Evolutionary conservation across 2,329 filamentous ascomycete species (phyloP).

Genomic region (Lomentospora prolificans): DNA sequence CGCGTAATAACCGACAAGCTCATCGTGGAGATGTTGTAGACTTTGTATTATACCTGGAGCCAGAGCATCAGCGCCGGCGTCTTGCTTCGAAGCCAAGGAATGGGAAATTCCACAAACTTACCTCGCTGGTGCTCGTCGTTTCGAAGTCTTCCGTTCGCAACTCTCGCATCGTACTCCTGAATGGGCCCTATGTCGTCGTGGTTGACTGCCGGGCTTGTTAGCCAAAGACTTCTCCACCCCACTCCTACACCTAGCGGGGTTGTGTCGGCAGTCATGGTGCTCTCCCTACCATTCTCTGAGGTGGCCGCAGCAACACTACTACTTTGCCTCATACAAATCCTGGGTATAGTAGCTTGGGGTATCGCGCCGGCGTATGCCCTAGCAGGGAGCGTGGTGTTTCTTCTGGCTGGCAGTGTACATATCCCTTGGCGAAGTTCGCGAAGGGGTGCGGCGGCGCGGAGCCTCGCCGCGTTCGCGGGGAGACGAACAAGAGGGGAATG

Average conservation of each 20-base stretch:
- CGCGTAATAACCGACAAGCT: conserved; percentile 63
- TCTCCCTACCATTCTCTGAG: neutral
- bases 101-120: conserved; percentile 30
- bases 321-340: neutral
- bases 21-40: conserved; percentile 81
- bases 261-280: neutral
- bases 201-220: conserved; percentile 13
- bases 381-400: neutral
- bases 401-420: neutral
- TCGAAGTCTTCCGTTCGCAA: conserved; percentile 60
- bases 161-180: conserved; percentile 77
- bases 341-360: neutral
- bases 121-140: conserved; percentile 90
- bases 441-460: neutral
- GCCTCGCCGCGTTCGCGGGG: neutral
- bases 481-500: conserved; percentile 4
- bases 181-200: conserved; percentile 55
- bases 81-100: no score
- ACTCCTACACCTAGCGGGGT: neutral
- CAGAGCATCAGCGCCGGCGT: no score
- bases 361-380: neutral
- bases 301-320: neutral
- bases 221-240: neutral
- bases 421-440: neutral
- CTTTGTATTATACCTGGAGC: conserved; percentile 72